Base-by-base conservation (phyloP, 2,329 filamentous ascomycete species). In the Monilinia fructicola region DNA sequence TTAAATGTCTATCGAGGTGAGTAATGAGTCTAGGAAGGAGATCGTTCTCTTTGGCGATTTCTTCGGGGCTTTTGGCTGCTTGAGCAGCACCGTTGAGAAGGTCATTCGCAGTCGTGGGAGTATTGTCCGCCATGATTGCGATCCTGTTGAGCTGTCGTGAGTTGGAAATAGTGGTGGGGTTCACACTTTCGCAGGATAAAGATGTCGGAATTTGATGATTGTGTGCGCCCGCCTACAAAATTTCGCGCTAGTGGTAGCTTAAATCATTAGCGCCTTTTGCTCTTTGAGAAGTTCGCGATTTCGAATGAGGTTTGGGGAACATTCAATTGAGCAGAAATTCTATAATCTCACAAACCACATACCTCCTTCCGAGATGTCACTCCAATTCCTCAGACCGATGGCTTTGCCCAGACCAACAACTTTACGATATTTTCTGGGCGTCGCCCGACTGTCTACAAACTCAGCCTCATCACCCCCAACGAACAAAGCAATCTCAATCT, bases 1-100 rank as follows among this genome's bases (percentile, higher is more conserved):
- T 91, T 75, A 99, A 85, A 79, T 99, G 95, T 74, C 95, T 89
- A 83, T 97, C 95, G 79, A 99, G 91, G 79, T 96, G 89, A 73
- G 89, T 89, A 78, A 97, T 90, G 76, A 99, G 84, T 81, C 93
- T 93, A 75, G 92, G 91, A 75, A 97, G 86, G 71, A 98, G 74
- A 65, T 79, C 79, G 56, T 80, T 78, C 73, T 81, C 81, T 73
- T 81, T 81, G 72, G 79, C 78, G 68, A 83, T 75, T 69, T 80
- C 78, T 74, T 82, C 81, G 69, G 82, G 81, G 66, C 80, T 79
- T 67, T 80, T 79, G 66, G 81, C 80, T 68, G 75, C 77, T 71
- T 79, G 62, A 28, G 59, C 38, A 52, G 69, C 59, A 44, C 55
- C 69, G 5, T 69, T 69, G 14, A 69, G 65, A 23, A 69, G 42